A percentile compares a stretch with the other conserved stretches of the same genome.
Conservation (phyloP, 2,329 filamentous ascomycete species). For the Ascochyta fabae region DNA sequence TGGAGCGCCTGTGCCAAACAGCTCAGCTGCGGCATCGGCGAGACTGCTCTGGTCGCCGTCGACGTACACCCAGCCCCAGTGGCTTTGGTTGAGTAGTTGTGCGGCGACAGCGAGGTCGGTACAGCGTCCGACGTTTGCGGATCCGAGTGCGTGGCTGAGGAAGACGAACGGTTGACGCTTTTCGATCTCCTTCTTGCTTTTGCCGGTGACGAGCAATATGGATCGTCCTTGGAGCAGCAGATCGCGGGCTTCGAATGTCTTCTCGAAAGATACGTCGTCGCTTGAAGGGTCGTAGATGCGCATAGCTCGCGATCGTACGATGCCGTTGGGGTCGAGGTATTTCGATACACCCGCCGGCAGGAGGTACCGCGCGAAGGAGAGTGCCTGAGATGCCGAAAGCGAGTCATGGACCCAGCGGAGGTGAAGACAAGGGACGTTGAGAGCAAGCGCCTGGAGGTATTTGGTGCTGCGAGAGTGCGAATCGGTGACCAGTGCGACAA, state of each 20-base stretch:
- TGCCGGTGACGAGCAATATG: conserved; percentile 75
- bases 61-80: conserved; percentile 82
- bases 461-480: conserved; percentile 85
- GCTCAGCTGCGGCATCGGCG: conserved; percentile 59
- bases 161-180: conserved; percentile 78
- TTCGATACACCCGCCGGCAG: conserved; percentile 83
- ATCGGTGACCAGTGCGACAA: conserved; percentile 86
- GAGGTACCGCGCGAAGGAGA: conserved; percentile 82
- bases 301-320: conserved; percentile 76
- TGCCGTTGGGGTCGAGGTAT: conserved; percentile 70
- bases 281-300: conserved; percentile 63
- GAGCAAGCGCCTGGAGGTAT: conserved; percentile 91
- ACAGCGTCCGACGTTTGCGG: conserved; percentile 69
- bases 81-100: conserved; percentile 60
- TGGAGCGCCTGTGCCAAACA: conserved; percentile 49
- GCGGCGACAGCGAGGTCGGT: conserved; percentile 70
- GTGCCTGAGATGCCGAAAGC: conserved; percentile 63
- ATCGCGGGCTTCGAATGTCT: conserved; percentile 53
- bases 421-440: conserved; percentile 86
- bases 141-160: conserved; percentile 78
- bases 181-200: conserved; percentile 66
- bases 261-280: conserved; percentile 50
- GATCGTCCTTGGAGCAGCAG: conserved; percentile 68
- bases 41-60: conserved; percentile 70
- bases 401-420: conserved; percentile 82